Base-by-base conservation (phyloP, 2,329 filamentous ascomycete species). In the Incumbomyces delicatus region DNA sequence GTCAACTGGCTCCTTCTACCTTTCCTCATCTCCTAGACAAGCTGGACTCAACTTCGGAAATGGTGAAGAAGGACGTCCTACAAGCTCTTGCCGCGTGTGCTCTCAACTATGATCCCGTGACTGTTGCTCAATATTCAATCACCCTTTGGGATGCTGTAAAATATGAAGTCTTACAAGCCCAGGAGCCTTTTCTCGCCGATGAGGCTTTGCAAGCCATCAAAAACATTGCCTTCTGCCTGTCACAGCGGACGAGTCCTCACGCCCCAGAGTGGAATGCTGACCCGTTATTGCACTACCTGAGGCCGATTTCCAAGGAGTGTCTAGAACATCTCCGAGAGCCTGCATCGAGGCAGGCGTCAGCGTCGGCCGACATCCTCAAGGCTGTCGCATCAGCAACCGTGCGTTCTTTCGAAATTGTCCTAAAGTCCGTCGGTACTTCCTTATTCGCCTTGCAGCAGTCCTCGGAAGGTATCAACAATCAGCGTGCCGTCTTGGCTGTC, bases 11-110 rank as follows among this genome's bases (percentile, higher is more conserved):
- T n/a, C 77, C 78, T 1, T 76, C 80, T 56, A 71, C 79, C 2
- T 81, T 84, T 54, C 79, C 80, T n/a, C 74, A 78, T 13, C 66
- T 85, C 42, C 63, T 85, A 29, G 81, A 85, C 56, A 83, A 83
- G 58, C 69, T 85, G 30, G 81, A 85, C 57, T 83, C 81, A 1
- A 82, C 78, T 2, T 82, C 80, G 1, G 71, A 76, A 51, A 83
- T 80, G 60, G 81, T 81, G 14, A 84, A 84, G 73, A 75, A 77
- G 63, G 81, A 84, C 62, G 77, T 80, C 1, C 65, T 85, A 4
- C 77, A 78, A 58, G 71, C 79, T n/a, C 67, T 84, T 39, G 69
- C 71, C 34, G 73, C 77, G 2, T 82, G 78, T 50, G 70, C 80
- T 17, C 58, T 62, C n/a, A 72, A 74, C 12, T 85, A 83, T 51